Percentiles rank a stretch among this genome's conserved stretches.
Evolutionary conservation across 1,284 basidiomycete genomes (phyloP).

Genomic region (Cutaneotrichosporon cyanovorans): DNA sequence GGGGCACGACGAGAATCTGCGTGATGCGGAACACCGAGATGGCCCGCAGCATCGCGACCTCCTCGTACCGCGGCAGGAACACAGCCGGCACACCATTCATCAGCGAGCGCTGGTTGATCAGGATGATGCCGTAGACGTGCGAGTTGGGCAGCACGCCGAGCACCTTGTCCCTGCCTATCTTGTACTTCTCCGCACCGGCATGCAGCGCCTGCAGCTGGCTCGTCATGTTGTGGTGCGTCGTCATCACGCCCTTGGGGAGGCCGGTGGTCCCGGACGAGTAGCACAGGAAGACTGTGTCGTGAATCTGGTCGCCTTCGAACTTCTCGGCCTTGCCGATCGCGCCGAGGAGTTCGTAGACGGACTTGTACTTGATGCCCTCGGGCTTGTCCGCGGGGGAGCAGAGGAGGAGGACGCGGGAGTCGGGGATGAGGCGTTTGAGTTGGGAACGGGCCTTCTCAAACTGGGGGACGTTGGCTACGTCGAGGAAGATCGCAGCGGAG

Average conservation of each 20-base stretch:
- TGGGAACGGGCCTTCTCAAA: slow-evolving; percentile 24
- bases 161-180: slow-evolving; percentile 8
- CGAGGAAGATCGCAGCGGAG: slow-evolving; percentile 54
- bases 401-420: slow-evolving; percentile 5
- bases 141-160: slow-evolving; percentile 14
- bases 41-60: slow-evolving; percentile 53
- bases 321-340: slow-evolving; percentile 2
- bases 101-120: slow-evolving; percentile 57
- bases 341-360: slow-evolving; percentile 16
- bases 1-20: slow-evolving; percentile 65
- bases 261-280: slow-evolving; percentile 59
- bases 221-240: slow-evolving; percentile 60
- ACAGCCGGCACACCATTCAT: slow-evolving; percentile 56
- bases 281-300: slow-evolving; percentile 47
- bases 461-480: slow-evolving; percentile 50
- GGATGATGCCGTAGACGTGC: slow-evolving; percentile 16
- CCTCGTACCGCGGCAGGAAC: slow-evolving; percentile 59
- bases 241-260: slow-evolving; percentile 47
- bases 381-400: slow-evolving; percentile 1
- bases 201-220: slow-evolving; percentile 24
- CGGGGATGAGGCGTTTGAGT: slow-evolving; percentile 1
- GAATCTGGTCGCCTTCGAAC: slow-evolving; percentile 6
- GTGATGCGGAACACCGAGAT: slow-evolving; percentile 67
- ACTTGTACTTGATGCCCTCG: slow-evolving; percentile 7
- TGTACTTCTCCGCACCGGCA: slow-evolving; percentile 1